These are phyloP conservation scores for Hypocrella siamensis DNA, from an alignment of 2,329 filamentous ascomycete genomes.

Conservation along the genomic window DNA sequence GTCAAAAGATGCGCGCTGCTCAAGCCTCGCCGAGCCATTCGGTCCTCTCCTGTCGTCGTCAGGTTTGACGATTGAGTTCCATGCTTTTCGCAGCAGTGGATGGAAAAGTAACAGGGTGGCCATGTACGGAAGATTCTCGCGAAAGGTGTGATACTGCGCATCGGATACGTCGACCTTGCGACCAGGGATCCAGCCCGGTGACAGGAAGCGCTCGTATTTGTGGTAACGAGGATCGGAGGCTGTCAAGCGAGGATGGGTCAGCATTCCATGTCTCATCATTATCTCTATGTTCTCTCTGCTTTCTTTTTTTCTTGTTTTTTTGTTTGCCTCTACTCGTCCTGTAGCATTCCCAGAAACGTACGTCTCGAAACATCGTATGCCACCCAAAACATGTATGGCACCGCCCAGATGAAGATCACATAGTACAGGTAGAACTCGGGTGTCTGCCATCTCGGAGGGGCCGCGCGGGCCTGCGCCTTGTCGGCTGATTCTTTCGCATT, in stretches of 20 bases:
- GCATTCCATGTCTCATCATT: too few relatives aligned
- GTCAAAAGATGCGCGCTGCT: constrained; percentile 69
- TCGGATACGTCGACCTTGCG: constrained; percentile 89
- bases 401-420: constrained; percentile 43
- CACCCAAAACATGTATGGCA: constrained; percentile 87
- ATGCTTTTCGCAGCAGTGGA: constrained; percentile 59
- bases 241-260: constrained; percentile 18
- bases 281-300: neutral
- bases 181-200: constrained; percentile 79
- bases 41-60: constrained; percentile 14
- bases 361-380: constrained; percentile 73
- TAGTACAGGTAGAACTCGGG: constrained; percentile 78
- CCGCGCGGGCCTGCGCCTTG: constrained; percentile 26
- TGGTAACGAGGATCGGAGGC: constrained; percentile 68
- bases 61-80: constrained; percentile 39
- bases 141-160: constrained; percentile 71
- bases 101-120: constrained; percentile 59
- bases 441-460: constrained; percentile 68
- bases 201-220: constrained; percentile 56
- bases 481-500: constrained; percentile 13
- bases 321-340: neutral
- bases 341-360: constrained; percentile 21
- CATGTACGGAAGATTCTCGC: constrained; percentile 74
- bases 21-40: constrained; percentile 39
- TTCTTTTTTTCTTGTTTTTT: neutral